A percentile compares a stretch with the other conserved stretches of the same genome.
Evolutionary conservation across 768 basidiomycete genomes (phyloP).

Genomic region (Rhodotorula taiwanensis): DNA sequence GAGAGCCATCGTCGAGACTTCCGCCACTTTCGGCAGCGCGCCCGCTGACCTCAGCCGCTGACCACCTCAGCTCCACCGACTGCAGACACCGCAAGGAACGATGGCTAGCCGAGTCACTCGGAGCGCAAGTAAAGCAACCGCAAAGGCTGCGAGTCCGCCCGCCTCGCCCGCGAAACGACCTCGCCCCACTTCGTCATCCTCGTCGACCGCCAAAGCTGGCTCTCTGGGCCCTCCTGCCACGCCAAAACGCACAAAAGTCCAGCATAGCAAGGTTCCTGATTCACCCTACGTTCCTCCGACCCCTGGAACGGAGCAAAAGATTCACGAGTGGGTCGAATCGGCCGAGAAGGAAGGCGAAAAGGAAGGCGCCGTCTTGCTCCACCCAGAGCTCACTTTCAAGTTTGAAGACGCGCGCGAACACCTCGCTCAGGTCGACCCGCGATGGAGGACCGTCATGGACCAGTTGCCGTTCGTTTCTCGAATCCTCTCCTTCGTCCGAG

Average conservation of each 20-base stretch:
- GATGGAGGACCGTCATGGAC: slow-evolving; percentile 65
- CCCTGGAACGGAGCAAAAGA: slow-evolving; percentile 6
- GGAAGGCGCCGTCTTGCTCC: slow-evolving; percentile 50
- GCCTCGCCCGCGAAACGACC: slow-evolving; percentile 11
- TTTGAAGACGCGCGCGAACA: slow-evolving; percentile 69
- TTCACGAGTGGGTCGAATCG: not conserved
- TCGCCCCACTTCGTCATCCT: not conserved
- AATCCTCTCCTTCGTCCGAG: not conserved
- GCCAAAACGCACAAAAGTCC: slow-evolving; percentile 1
- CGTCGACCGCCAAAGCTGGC: too few species aligned
- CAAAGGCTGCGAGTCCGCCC: not conserved
- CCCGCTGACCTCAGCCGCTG: too few species aligned
- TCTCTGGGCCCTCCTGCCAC: slow-evolving; percentile 11
- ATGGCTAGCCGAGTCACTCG: slow-evolving; percentile 13
- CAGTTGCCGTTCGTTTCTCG: slow-evolving; percentile 38
- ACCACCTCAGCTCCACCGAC: not conserved
- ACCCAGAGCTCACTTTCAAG: slow-evolving; percentile 66
- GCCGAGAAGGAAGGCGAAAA: slow-evolving; percentile 7
- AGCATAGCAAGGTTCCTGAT: not conserved
- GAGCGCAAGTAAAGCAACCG: not conserved
- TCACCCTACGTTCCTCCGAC: slow-evolving; percentile 28
- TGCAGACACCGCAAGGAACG: not conserved
- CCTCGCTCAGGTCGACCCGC: slow-evolving; percentile 58
- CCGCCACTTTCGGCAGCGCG: too few species aligned
- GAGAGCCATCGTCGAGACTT: too few species aligned